Evolutionary conservation across 192 early-diverging fungal genomes (phyloP).

Genomic region (Coemansia sp.): DNA sequence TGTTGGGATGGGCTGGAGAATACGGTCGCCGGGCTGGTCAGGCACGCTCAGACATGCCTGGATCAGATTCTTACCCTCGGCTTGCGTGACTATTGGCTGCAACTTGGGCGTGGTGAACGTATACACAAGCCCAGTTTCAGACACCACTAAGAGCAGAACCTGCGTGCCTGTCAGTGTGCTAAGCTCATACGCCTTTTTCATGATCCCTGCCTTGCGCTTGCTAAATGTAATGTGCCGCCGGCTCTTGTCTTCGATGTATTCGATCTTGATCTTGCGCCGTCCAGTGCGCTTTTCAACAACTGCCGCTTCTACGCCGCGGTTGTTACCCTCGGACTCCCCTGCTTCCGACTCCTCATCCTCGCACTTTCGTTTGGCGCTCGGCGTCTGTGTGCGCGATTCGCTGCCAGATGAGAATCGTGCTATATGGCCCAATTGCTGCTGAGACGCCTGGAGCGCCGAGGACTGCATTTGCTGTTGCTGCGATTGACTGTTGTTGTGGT

Average conservation of each 20-base stretch:
- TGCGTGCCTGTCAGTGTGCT: conserved; percentile 93
- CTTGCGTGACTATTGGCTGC: conserved; percentile 87
- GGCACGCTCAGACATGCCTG: conserved; percentile 88
- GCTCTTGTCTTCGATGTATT: conserved; percentile 92
- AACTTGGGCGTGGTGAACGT: conserved; percentile 93
- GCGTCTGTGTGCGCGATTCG: conserved; percentile 51
- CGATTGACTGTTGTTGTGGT: conserved; percentile 23
- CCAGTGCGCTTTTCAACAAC: conserved; percentile 65
- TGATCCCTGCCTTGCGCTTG: conserved; percentile 95
- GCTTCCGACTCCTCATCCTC: conserved; percentile 67
- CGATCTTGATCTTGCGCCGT: conserved; percentile 93
- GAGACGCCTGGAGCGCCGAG: conserved; percentile 10
- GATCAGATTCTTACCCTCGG: conserved; percentile 90
- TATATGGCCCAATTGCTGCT: conserved; percentile 21
- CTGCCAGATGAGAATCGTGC: conserved; percentile 28
- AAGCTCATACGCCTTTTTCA: conserved; percentile 98
- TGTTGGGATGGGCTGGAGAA: conserved; percentile 43
- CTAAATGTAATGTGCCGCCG: conserved; percentile 92
- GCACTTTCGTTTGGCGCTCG: conserved; percentile 39
- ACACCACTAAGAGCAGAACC: conserved; percentile 88
- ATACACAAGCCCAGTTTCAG: conserved; percentile 93
- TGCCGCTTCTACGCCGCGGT: conserved; percentile 33
- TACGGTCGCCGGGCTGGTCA: conserved; percentile 58
- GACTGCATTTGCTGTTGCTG: conserved; percentile 15
- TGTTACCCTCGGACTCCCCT: conserved; percentile 58